These are phyloP conservation scores for Fusarium liriodendri DNA, from an alignment of 2,329 filamentous ascomycete genomes.

Conservation along the genomic window DNA sequence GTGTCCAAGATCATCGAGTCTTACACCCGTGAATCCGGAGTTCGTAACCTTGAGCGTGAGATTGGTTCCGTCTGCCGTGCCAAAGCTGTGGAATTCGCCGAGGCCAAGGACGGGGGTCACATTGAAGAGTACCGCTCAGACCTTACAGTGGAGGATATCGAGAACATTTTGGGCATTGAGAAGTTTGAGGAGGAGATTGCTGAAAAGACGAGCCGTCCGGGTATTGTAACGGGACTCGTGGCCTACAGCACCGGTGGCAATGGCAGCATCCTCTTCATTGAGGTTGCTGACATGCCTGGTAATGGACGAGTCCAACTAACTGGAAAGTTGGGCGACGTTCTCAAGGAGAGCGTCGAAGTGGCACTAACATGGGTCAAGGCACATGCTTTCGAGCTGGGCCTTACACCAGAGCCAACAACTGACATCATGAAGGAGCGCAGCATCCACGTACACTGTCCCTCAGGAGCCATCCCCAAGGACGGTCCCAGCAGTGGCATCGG, in stretches of 20 bases:
- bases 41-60: slow-evolving; percentile 95
- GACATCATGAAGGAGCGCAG: slow-evolving; percentile 97
- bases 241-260: slow-evolving; percentile 94
- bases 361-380: slow-evolving; percentile 97
- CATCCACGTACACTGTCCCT: slow-evolving; percentile 96
- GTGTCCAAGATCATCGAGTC: slow-evolving; percentile 95
- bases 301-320: slow-evolving; percentile 93
- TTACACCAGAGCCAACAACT: slow-evolving; percentile 82
- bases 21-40: slow-evolving; percentile 96
- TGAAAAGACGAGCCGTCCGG: slow-evolving; percentile 84
- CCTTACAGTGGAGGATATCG: slow-evolving; percentile 83
- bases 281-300: slow-evolving; percentile 97
- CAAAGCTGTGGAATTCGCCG: slow-evolving; percentile 95
- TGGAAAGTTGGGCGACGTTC: slow-evolving; percentile 93
- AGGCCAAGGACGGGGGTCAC: slow-evolving; percentile 81
- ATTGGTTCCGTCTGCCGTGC: slow-evolving; percentile 93
- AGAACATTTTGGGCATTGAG: slow-evolving; percentile 91
- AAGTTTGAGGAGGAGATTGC: slow-evolving; percentile 96
- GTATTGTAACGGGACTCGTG: slow-evolving; percentile 95
- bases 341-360: slow-evolving; percentile 97
- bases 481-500: slow-evolving; percentile 88
- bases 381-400: slow-evolving; percentile 89
- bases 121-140: slow-evolving; percentile 77
- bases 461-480: slow-evolving; percentile 95
- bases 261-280: slow-evolving; percentile 97